phyloP scores from a whole-genome alignment of 2,329 filamentous ascomycete genomes.

The Cladophialophora exuberans region DNA sequence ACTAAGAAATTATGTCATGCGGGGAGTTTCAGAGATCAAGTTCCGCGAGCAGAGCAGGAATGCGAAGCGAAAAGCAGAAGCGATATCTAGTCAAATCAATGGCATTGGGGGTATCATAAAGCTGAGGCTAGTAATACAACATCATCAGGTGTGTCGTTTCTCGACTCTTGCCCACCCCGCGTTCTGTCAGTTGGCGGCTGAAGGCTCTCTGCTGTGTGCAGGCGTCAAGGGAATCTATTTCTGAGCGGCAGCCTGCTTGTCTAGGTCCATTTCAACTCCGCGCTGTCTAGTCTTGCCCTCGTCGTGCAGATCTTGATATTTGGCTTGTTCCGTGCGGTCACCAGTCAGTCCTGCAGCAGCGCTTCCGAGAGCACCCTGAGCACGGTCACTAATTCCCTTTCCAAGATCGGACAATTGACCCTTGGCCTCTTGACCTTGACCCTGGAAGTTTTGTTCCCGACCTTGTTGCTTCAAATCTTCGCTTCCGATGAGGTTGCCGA shows the following conservation, averaged over 20 bases:
- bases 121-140: constrained; percentile 15
- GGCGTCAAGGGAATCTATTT: constrained; percentile 8
- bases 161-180: not conserved
- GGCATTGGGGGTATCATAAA: constrained; percentile 21
- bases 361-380: constrained; percentile 71
- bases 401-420: constrained; percentile 78
- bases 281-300: constrained; percentile 82
- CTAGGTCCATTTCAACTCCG: constrained; percentile 77
- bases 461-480: constrained; percentile 76
- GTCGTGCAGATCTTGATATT: constrained; percentile 69
- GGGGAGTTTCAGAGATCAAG: not conserved
- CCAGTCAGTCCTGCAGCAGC: constrained; percentile 74
- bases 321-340: constrained; percentile 65
- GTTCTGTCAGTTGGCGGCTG: not conserved
- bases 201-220: not conserved
- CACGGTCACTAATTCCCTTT: constrained; percentile 67
- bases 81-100: not conserved
- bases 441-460: constrained; percentile 75
- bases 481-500: constrained; percentile 75
- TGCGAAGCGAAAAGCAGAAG: not conserved
- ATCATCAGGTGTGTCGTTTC: not conserved
- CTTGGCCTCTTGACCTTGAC: constrained; percentile 78
- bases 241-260: constrained; percentile 63
- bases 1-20: constrained; percentile 8
- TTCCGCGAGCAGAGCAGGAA: not conserved